Base-by-base conservation (phyloP, 75 land plant genomes). In the Cunninghamia lanceolata region DNA sequence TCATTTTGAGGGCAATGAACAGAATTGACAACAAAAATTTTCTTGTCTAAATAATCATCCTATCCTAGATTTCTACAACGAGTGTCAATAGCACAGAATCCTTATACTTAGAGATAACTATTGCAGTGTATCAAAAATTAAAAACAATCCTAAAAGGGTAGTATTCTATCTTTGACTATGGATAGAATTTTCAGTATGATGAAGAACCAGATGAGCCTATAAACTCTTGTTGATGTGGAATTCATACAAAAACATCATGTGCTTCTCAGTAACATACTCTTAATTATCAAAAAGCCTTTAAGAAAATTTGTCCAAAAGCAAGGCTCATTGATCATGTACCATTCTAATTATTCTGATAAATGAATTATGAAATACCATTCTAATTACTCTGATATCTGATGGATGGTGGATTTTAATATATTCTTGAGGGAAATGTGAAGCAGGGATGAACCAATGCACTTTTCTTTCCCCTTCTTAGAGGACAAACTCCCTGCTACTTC, bases 401-500 rank as follows among this genome's bases (percentile, higher is more conserved):
- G 63, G 11, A 56, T 5, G 1, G 2, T 56, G 11, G 63, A 13
- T 56, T 56, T 56, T 13, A 56, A 17, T 17, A 56, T 56, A 56
- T 56, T 2, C 63, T 6, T 11, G 19, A 56, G 63, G 63, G 11
- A 11, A 5, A 56, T 56, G 14, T 56, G 19, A 56, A 56, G 63
- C 1, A 56, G 63, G 13, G 19, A 56, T 45, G 11, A 14, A 11
- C 63, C 63, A 56, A 56, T 56, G 63, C 63, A 4, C 4, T 14
- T 56, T 56, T 11, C 19, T 11, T 56, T 11, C 63, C 1, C 19
- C 63, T 56, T 5, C 43, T 45, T 46, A 81, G 9, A 81, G 6
- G 13, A 46, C 83, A 45, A 81, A 81, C 19, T 81, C 83, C 39
- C 50, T 43, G 83, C 83, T 81, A n/a, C 83, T 81, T 81, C 83